Evolutionary conservation across 257 asterid species (phyloP).

Genomic region (Gardenia jasminoides): DNA sequence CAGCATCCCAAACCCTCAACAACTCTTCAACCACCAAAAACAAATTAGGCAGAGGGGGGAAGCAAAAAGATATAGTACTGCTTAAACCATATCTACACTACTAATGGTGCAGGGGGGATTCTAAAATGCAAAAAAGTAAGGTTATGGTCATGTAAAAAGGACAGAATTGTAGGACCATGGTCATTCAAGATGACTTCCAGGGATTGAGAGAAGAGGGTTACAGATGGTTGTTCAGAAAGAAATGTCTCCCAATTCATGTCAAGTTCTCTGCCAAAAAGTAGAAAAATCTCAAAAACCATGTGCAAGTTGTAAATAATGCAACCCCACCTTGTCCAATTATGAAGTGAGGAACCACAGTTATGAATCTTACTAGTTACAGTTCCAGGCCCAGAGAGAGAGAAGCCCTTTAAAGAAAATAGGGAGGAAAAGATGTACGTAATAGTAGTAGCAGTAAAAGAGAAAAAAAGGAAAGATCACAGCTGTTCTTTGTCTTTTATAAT

Average conservation of each 20-base stretch:
- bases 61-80: background rate
- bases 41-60: background rate
- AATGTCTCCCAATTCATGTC: conserved; percentile 21
- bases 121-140: conserved; percentile 1
- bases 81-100: background rate
- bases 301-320: conserved; percentile 24
- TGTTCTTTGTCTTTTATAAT: conserved; percentile 29
- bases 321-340: conserved; percentile 25
- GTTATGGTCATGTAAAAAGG: conserved; percentile 12
- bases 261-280: conserved; percentile 26
- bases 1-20: conserved; percentile 28
- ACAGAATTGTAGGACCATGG: conserved; percentile 21
- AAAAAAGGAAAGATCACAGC: conserved; percentile 20
- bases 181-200: conserved; percentile 20
- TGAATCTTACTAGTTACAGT: conserved; percentile 19
- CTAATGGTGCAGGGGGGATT: conserved; percentile 5
- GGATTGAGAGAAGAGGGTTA: conserved; percentile 18
- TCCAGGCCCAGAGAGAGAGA: conserved; percentile 4
- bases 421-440: background rate
- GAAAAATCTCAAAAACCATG: conserved; percentile 21
- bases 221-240: conserved; percentile 18
- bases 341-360: conserved; percentile 20
- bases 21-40: conserved; percentile 22
- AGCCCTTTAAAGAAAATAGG: background rate
- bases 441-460: background rate